A percentile compares a stretch with the other conserved stretches of the same genome.
Evolutionary conservation across 2,329 filamentous ascomycete genomes (phyloP).

Genomic region (Fusarium protoensiforme): DNA sequence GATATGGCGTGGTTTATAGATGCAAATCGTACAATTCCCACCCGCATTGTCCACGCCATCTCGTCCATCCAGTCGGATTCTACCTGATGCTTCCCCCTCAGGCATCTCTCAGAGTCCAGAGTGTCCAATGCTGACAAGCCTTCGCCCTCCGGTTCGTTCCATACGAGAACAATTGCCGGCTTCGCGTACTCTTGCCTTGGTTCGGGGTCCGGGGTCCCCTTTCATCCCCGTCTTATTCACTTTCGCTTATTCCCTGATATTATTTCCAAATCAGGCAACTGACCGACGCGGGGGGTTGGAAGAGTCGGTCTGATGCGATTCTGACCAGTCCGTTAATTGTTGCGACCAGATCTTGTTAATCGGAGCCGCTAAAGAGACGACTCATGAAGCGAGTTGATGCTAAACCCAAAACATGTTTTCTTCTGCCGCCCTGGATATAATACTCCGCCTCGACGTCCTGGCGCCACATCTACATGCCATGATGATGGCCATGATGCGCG

Average conservation of each 20-base stretch:
- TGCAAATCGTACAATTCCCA: constrained; percentile 35
- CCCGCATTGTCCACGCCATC: constrained; percentile 23
- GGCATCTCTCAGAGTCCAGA: constrained; percentile 2
- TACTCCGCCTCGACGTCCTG: constrained; percentile 14
- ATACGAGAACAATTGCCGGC: constrained; percentile 5
- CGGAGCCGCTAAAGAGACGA: background rate
- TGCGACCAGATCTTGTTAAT: constrained; percentile 13
- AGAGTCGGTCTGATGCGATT: constrained; percentile 1
- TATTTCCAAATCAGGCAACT: constrained; percentile 19
- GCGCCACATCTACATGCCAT: constrained; percentile 8
- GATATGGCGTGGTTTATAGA: constrained; percentile 34
- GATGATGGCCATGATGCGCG: constrained; percentile 22
- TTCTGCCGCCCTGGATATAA: constrained; percentile 9
- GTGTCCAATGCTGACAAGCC: background rate
- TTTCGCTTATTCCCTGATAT: constrained; percentile 5
- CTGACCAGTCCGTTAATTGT: background rate
- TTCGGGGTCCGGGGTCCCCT: constrained; percentile 20
- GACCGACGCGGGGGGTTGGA: background rate
- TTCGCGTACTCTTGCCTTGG: background rate
- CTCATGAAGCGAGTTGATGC: constrained; percentile 3
- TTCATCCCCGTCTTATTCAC: constrained; percentile 11
- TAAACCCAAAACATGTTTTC: constrained; percentile 1
- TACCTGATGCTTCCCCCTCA: constrained; percentile 9
- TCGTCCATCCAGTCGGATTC: constrained; percentile 13
- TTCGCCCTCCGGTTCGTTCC: constrained; percentile 18